Base-by-base conservation (phyloP, 257 asterid genomes). In the Leptodermis oblonga region DNA sequence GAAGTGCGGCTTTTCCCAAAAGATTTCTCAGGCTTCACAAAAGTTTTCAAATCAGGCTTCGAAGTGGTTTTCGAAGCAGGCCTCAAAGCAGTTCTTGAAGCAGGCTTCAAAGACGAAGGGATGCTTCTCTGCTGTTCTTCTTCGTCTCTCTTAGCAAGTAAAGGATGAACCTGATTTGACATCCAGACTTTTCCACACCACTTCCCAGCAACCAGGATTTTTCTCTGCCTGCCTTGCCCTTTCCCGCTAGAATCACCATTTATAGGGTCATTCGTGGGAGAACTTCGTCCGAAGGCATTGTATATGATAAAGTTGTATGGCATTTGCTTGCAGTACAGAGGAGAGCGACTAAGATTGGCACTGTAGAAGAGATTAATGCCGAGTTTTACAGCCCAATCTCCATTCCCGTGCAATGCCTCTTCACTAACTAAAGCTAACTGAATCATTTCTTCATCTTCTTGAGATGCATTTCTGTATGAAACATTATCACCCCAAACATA, bases 101-200 rank as follows among this genome's bases (percentile, higher is more conserved):
- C 46, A 39, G 75, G 75, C 82, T 80, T 75, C 59, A 59, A 67
- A 68, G 41, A 56, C 22, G 81, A 64, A 42, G 79, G 66, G 69
- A 61, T 31, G 33, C 46, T 73, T 52, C 68, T 64, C 67, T 74
- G 83, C 77, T 54, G 79, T 75, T 80, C 89, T 55, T 83, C 85
- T 17, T 20, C 54, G 74, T 77, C 88, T 68, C 76, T 80, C 53
- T 85, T 84, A 65, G 84, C 84, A 37, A 94, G 81, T 76, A 87
- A 70, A 3, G 96, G 96, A 70, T 94, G 99, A 74, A 85, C 97
- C 78, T 91, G 99, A 79, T 78, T 86, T 4, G 97, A 87, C 97
- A 84, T 91, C 99, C 99, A 94, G 62, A 94, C 92, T 84, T 85
- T 91, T 43, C 99, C 99, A 63, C 99, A 94, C 99, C 99, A 94